Percentiles rank a stretch among this genome's conserved stretches.
Evolutionary conservation across 768 basidiomycete genomes (phyloP).

Genomic region (Phanerodontia chrysosporium): DNA sequence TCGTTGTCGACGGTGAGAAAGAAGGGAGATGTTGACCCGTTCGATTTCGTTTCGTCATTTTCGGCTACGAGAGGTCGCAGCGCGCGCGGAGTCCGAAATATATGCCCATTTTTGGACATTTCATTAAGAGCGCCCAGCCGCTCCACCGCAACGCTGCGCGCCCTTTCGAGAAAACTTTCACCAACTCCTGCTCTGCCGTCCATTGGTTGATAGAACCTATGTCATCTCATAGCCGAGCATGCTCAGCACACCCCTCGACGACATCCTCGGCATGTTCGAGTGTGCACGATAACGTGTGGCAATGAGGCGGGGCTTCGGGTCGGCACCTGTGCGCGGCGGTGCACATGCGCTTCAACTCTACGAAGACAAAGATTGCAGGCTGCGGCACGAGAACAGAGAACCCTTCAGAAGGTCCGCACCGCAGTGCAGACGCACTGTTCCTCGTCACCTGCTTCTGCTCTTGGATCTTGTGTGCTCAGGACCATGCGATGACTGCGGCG

Average conservation of each 20-base stretch:
- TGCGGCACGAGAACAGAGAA: not conserved
- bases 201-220: not conserved
- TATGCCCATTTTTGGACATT: not conserved
- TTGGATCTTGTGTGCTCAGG: not conserved
- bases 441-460: not conserved
- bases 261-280: not conserved
- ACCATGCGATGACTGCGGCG: not conserved
- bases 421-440: too few species aligned
- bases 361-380: not conserved
- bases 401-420: not conserved
- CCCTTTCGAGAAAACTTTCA: not conserved
- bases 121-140: not conserved
- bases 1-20: slow-evolving; percentile 14
- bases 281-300: not conserved
- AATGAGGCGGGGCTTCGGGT: not conserved
- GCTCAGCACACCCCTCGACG: not conserved
- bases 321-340: not conserved
- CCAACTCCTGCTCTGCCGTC: not conserved
- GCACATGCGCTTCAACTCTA: not conserved
- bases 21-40: not conserved
- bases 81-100: not conserved
- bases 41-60: slow-evolving; percentile 6
- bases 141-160: not conserved
- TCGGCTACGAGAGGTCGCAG: slow-evolving; percentile 1
- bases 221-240: not conserved